Percentiles rank a stretch among this genome's conserved stretches.
Evolutionary conservation across 2,329 filamentous ascomycete species (phyloP).

Genomic region (Hypocreales sp.): DNA sequence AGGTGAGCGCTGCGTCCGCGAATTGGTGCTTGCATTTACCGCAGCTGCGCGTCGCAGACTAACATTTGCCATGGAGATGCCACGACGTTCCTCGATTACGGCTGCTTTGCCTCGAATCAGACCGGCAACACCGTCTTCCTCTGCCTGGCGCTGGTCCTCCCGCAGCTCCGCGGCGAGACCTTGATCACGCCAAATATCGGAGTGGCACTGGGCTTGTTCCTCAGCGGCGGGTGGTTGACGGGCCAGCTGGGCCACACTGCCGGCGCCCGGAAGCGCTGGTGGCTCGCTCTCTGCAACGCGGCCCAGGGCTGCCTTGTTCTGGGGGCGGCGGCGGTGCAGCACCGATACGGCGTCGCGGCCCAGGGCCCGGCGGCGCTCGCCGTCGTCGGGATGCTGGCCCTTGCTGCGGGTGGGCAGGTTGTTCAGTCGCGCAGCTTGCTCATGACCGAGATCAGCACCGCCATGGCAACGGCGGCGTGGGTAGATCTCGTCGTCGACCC

Average conservation of each 20-base stretch:
- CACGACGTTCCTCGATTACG: constrained; percentile 43
- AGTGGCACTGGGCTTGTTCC: constrained; percentile 37
- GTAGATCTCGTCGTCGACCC: constrained; percentile 43
- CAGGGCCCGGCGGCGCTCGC: constrained; percentile 22
- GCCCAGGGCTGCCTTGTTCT: constrained; percentile 41
- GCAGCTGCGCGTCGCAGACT: too few relatives aligned
- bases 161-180: constrained; percentile 27
- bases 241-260: constrained; percentile 40
- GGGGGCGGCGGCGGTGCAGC: constrained; percentile 32
- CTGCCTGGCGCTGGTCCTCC: constrained; percentile 32
- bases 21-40: too few relatives aligned
- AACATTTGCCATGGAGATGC: constrained; percentile 23
- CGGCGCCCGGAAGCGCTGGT: constrained; percentile 32
- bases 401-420: constrained; percentile 42
- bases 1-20: constrained; percentile 14
- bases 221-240: constrained; percentile 35
- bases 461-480: constrained; percentile 50
- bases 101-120: constrained; percentile 49
- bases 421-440: constrained; percentile 36
- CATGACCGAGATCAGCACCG: constrained; percentile 47
- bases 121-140: constrained; percentile 51
- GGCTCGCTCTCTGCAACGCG: constrained; percentile 37
- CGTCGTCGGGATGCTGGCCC: constrained; percentile 35
- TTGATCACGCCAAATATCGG: constrained; percentile 40
- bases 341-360: constrained; percentile 18